Base-by-base conservation (phyloP, 108 stramenopile species). In the Cyclotella distinguenda region DNA sequence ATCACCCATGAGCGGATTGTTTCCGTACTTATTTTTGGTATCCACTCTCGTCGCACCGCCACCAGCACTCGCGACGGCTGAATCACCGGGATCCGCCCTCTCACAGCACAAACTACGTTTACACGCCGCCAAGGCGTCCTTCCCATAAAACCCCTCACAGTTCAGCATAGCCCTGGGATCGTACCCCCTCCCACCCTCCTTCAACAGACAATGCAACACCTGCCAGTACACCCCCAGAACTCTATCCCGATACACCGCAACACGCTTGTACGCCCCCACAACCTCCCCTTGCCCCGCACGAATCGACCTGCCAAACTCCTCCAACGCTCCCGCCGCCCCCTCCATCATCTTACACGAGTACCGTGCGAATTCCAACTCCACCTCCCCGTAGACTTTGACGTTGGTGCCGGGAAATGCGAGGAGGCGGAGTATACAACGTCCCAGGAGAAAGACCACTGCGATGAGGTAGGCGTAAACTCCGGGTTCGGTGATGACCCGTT, bases 391-490 rank as follows among this genome's bases (percentile, higher is more conserved):
- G 10, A 94, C 78, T 11, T 83, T 72, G 21, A 69, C 59, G 42
- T 84, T 84, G 1, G 88, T 70, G n/a, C 93, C 89, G 6, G 93
- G 93, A 70, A 94, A 91, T 16, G 90, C 88, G 28, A 94, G 73
- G 68, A 89, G 60, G 2, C 91, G 84, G 23, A 93, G 72, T 19
- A 93, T 60, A 31, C 63, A 70, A 48, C 88, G 64, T 22, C 91
- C 88, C 10, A 78, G 50, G 52, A 77, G 50, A 28, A 83, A 64
- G 0, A 89, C 43, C 1, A 44, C 30, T 0, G 31, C 32, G 2
- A 85, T 16, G 0, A 66, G 15, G 2, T 75, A 12, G 0, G 42
- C 18, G 60, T 90, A 93, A 0, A 93, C 75, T 0, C 91, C 88
- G 45, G 22, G 19, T 79, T 93, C 91, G n/a, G 85, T 73, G 7